These are phyloP conservation scores for Capsicum baccatum DNA, from an alignment of 257 asterid genomes.

Conservation along the genomic window DNA sequence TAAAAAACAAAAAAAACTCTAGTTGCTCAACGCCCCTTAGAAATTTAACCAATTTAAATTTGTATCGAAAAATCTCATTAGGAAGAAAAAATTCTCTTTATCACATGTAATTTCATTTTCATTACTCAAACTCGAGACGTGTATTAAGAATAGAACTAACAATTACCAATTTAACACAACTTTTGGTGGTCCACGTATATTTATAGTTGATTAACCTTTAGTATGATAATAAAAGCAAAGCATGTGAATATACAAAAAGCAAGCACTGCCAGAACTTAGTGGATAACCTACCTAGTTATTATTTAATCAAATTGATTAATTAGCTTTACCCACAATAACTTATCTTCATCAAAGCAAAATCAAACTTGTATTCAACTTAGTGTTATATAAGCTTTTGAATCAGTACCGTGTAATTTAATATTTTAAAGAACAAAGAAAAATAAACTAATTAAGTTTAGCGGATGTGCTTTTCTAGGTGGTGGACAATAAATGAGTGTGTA, in stretches of 20 bases:
- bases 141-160: not conserved
- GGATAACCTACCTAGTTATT: conserved; percentile 39
- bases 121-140: not conserved
- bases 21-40: too few relatives aligned
- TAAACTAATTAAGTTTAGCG: not conserved
- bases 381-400: not conserved
- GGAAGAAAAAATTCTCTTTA: too few relatives aligned
- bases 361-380: not conserved
- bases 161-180: too few relatives aligned
- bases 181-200: not conserved
- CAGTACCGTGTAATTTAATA: not conserved
- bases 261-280: conserved; percentile 32
- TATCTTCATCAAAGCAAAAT: conserved; percentile 31
- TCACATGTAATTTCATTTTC: not conserved
- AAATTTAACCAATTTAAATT: too few relatives aligned
- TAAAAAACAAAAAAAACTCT: too few relatives aligned
- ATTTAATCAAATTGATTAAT: conserved; percentile 25
- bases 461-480: conserved; percentile 30
- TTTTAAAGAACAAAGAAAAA: not conserved
- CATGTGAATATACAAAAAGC: conserved; percentile 33
- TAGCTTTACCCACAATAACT: conserved; percentile 30
- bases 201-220: conserved; percentile 33
- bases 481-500: conserved; percentile 29
- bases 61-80: too few relatives aligned
- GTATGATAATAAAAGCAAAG: conserved; percentile 33